Conservation (phyloP, 2,329 filamentous ascomycete genomes). For the Capronia epimyces region DNA sequence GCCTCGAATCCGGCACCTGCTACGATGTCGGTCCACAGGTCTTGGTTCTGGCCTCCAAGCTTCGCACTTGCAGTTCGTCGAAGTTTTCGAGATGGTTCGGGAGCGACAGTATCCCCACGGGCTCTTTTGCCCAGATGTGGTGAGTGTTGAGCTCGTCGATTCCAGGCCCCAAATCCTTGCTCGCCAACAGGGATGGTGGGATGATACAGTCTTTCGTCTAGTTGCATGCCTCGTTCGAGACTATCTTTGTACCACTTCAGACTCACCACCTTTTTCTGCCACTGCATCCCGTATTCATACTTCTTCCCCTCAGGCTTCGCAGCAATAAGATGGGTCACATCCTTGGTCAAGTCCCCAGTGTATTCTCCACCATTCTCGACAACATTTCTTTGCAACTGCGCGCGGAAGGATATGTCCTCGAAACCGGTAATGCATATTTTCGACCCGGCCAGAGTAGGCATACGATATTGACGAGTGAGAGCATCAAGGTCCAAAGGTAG, state of each 20-base stretch:
- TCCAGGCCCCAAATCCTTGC: constrained; percentile 74
- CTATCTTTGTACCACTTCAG: constrained; percentile 82
- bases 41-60: constrained; percentile 70
- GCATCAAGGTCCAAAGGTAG: constrained; percentile 65
- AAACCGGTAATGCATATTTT: constrained; percentile 66
- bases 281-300: constrained; percentile 78
- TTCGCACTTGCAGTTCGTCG: constrained; percentile 82
- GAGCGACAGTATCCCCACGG: constrained; percentile 47
- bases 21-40: constrained; percentile 87
- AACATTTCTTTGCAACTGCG: constrained; percentile 64
- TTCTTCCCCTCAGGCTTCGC: constrained; percentile 76
- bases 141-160: constrained; percentile 47
- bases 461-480: constrained; percentile 56
- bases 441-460: constrained; percentile 47
- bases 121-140: constrained; percentile 55
- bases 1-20: constrained; percentile 39
- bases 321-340: constrained; percentile 82
- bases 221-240: constrained; percentile 76
- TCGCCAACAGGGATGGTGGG: constrained; percentile 63
- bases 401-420: constrained; percentile 60
- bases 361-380: constrained; percentile 72
- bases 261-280: constrained; percentile 74
- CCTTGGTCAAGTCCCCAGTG: constrained; percentile 77
- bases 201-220: constrained; percentile 82
- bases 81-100: constrained; percentile 69